Percentiles rank a stretch among this genome's conserved stretches.
Conservation (phyloP, 140 eudicot genomes). For the Ambrosia hybrid region DNA sequence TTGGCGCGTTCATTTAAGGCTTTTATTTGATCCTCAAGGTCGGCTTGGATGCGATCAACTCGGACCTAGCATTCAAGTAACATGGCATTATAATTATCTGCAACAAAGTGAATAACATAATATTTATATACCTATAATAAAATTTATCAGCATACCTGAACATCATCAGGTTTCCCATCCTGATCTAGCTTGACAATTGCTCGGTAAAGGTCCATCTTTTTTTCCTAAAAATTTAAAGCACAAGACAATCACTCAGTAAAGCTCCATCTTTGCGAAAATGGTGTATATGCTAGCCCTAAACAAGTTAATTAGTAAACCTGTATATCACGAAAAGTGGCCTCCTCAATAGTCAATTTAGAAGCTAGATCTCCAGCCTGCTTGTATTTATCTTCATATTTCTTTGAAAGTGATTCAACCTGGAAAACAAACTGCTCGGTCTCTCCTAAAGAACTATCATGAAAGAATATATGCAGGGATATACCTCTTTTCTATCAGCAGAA, state of each 20-base stretch:
- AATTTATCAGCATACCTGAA: constrained; percentile 41
- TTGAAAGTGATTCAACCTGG: constrained; percentile 81
- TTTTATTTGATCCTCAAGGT: constrained; percentile 85
- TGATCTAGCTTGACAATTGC: constrained; percentile 87
- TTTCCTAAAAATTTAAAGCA: constrained; percentile 55
- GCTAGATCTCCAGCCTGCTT: constrained; percentile 96
- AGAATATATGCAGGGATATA: constrained; percentile 22
- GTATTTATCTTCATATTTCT: constrained; percentile 93
- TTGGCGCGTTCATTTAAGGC: constrained; percentile 85
- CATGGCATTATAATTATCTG: constrained; percentile 6
- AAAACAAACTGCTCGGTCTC: constrained; percentile 27
- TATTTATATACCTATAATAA: neutral
- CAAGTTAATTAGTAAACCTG: constrained; percentile 52
- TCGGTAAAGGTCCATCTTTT: constrained; percentile 90
- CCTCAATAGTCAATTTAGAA: constrained; percentile 81
- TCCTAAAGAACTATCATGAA: constrained; percentile 21
- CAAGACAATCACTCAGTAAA: neutral
- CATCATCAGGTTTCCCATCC: constrained; percentile 64
- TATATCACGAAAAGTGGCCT: constrained; percentile 96
- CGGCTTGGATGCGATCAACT: constrained; percentile 70
- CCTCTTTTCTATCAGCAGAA: constrained; percentile 82
- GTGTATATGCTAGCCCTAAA: neutral
- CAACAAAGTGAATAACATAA: constrained; percentile 3
- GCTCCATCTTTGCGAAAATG: neutral
- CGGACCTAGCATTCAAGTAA: constrained; percentile 48